Conservation (phyloP, 768 basidiomycete genomes). For the Lentinula lateritia region DNA sequence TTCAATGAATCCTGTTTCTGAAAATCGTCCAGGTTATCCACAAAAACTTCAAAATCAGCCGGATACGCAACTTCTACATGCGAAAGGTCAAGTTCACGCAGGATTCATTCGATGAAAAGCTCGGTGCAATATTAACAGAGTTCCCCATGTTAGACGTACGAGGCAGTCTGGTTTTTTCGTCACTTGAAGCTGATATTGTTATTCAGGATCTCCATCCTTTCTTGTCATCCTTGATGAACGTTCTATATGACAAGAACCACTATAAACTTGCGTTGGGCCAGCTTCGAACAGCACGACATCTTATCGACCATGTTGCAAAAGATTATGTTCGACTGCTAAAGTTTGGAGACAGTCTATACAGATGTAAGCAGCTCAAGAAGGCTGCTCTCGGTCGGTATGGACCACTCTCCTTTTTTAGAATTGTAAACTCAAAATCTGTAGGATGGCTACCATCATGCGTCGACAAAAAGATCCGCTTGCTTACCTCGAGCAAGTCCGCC, state of each 20-base stretch:
- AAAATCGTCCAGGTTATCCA: slow-evolving; percentile 73
- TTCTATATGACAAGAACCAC: slow-evolving; percentile 99
- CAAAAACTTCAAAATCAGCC: slow-evolving; percentile 99
- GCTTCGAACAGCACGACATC: slow-evolving; percentile 89
- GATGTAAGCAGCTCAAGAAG: slow-evolving; percentile 97
- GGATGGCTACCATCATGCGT: slow-evolving; percentile 98
- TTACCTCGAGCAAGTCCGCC: slow-evolving; percentile 97
- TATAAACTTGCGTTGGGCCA: slow-evolving; percentile 99
- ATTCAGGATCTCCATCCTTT: slow-evolving; percentile 89
- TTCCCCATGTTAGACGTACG: slow-evolving; percentile 96
- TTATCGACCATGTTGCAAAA: slow-evolving; percentile 95
- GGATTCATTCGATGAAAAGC: slow-evolving; percentile 93
- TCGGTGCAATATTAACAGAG: slow-evolving; percentile 88
- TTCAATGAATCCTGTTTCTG: neutral
- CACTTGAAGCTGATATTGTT: slow-evolving; percentile 7
- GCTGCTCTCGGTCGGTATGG: slow-evolving; percentile 94
- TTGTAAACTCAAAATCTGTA: slow-evolving; percentile 20
- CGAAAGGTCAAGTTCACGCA: slow-evolving; percentile 99
- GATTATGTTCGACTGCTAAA: slow-evolving; percentile 96
- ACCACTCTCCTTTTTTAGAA: neutral
- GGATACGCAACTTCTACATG: slow-evolving; percentile 98
- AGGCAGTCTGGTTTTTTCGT: neutral
- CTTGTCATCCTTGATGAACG: slow-evolving; percentile 92
- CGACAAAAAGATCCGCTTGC: slow-evolving; percentile 98
- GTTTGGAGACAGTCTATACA: slow-evolving; percentile 95